Conservation (phyloP, 768 basidiomycete species). For the Tulasnella sp. region DNA sequence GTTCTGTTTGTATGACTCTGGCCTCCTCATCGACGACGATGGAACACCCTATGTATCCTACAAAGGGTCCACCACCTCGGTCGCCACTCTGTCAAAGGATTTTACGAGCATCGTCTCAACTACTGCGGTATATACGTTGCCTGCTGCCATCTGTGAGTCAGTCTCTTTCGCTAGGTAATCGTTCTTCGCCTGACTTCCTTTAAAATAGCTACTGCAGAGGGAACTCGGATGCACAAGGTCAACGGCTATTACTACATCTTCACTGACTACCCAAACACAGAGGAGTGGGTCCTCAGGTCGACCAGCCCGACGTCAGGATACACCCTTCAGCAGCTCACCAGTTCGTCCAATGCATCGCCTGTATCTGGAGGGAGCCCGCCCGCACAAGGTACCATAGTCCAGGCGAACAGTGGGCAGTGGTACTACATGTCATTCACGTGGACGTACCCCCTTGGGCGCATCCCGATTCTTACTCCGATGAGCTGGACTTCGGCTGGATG, state of each 20-base stretch:
- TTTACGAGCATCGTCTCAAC: too few species aligned
- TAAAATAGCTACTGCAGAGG: conserved; percentile 2
- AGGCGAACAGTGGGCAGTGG: too few species aligned
- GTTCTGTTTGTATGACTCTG: conserved; percentile 14
- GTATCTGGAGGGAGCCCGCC: background rate
- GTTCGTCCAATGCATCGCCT: background rate
- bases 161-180: background rate
- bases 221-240: conserved; percentile 6
- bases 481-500: background rate
- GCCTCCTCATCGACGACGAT: conserved; percentile 10
- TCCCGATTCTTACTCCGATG: background rate
- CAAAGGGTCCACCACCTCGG: conserved; percentile 1
- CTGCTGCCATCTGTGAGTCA: background rate
- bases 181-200: background rate
- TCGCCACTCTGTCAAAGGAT: too few species aligned
- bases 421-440: too few species aligned
- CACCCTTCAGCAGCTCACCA: background rate
- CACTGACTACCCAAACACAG: background rate
- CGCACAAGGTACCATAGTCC: too few species aligned
- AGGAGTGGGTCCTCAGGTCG: conserved; percentile 7
- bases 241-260: conserved; percentile 14
- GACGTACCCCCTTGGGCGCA: background rate
- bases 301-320: background rate
- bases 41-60: background rate
- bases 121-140: too few species aligned